Conservation (phyloP, 1,139 yeast genomes). For the Hansenula lynferdii region DNA sequence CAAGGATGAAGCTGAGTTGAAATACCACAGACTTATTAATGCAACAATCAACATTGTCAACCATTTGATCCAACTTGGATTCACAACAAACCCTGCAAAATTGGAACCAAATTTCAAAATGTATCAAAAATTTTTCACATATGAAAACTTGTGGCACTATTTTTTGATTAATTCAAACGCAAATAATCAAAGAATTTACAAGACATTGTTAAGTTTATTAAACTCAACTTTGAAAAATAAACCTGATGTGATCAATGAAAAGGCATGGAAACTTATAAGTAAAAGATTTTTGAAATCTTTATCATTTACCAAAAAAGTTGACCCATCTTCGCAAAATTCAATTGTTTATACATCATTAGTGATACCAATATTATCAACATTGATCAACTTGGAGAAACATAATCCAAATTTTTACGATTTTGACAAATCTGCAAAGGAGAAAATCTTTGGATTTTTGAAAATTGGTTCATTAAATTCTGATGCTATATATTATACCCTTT, state of each 20-base stretch:
- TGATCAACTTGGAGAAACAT: slow-evolving; percentile 37
- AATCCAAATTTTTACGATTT: slow-evolving; percentile 46
- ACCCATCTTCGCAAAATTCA: slow-evolving; percentile 27
- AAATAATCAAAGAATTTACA: slow-evolving; percentile 43
- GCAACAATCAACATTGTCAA: slow-evolving; percentile 48
- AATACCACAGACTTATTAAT: slow-evolving; percentile 56
- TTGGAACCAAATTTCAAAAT: slow-evolving; percentile 10
- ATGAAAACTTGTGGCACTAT: slow-evolving; percentile 42
- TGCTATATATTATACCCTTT: slow-evolving; percentile 39
- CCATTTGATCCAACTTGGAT: slow-evolving; percentile 27
- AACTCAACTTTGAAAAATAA: slow-evolving; percentile 20
- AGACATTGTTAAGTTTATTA: slow-evolving; percentile 35
- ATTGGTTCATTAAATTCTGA: slow-evolving; percentile 51
- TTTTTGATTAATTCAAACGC: slow-evolving; percentile 24
- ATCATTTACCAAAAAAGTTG: slow-evolving; percentile 32
- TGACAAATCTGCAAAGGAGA: slow-evolving; percentile 40
- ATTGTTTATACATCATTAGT: slow-evolving; percentile 41
- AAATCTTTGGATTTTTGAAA: slow-evolving; percentile 40
- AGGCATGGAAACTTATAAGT: slow-evolving; percentile 39
- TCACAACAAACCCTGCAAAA: slow-evolving; percentile 10
- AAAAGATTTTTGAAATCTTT: slow-evolving; percentile 49
- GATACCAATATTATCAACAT: slow-evolving; percentile 44
- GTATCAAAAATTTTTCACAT: slow-evolving; percentile 30
- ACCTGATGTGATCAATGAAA: slow-evolving; percentile 22
- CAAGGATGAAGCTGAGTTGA: slow-evolving; percentile 62